phyloP scores from a whole-genome alignment of 192 early-diverging fungal genomes.

The Dimargaris cristalligena region DNA sequence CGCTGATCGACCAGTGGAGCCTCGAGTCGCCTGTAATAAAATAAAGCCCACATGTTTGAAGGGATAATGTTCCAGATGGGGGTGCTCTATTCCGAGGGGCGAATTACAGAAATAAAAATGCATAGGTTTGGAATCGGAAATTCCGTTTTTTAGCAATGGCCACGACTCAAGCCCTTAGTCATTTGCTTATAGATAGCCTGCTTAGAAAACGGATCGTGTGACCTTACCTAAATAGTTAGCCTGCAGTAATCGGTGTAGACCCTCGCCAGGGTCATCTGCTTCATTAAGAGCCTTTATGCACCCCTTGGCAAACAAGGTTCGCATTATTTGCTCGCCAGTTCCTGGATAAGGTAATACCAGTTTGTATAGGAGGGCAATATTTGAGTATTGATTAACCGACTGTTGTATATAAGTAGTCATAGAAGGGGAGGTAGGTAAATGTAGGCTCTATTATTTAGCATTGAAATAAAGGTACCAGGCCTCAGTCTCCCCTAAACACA shows the following conservation, averaged over 20 bases:
- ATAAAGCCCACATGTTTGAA: slow-evolving; percentile 1
- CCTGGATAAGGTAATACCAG: slow-evolving; percentile 19
- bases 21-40: neutral
- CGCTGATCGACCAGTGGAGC: slow-evolving; percentile 12
- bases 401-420: neutral
- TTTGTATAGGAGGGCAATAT: too few species aligned
- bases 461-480: slow-evolving; percentile 10
- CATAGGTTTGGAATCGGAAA: neutral
- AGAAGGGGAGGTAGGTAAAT: neutral
- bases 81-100: neutral
- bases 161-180: neutral
- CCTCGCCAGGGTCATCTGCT: slow-evolving; percentile 14
- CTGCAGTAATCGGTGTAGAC: slow-evolving; percentile 14
- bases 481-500: neutral
- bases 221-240: slow-evolving; percentile 6
- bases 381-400: neutral
- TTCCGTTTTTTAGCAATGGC: neutral
- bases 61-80: neutral
- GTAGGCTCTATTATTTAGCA: too few species aligned
- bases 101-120: neutral
- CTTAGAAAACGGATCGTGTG: slow-evolving; percentile 3
- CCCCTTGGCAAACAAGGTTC: slow-evolving; percentile 43
- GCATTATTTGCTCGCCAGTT: slow-evolving; percentile 76
- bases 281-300: slow-evolving; percentile 24
- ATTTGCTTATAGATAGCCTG: neutral